phyloP scores from a whole-genome alignment of 306 rosid genomes.

The Lathyrus aphaca region DNA sequence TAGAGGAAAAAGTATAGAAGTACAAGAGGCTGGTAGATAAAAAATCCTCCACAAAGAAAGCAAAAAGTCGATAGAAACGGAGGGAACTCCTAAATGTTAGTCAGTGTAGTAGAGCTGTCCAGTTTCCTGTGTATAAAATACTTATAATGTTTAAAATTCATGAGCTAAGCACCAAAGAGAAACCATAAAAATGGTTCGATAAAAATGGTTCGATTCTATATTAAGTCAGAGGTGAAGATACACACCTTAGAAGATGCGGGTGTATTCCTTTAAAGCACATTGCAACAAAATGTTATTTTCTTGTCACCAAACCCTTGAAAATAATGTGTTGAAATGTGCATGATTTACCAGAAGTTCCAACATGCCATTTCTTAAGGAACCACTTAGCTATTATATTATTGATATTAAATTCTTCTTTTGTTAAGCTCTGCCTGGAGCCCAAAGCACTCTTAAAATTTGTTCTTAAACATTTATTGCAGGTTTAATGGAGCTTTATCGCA shows the following conservation, averaged over 20 bases:
- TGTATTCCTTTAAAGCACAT: background rate
- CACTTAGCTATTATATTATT: conserved; percentile 10
- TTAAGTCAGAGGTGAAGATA: conserved; percentile 4
- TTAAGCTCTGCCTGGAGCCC: conserved; percentile 14
- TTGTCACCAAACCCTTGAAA: conserved; percentile 27
- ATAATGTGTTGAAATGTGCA: background rate
- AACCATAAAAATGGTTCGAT: background rate
- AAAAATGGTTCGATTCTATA: background rate
- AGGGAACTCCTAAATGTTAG: background rate
- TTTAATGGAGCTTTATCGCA: conserved; percentile 89
- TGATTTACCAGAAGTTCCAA: background rate
- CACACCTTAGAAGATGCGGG: background rate
- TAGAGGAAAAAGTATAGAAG: background rate
- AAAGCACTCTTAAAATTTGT: conserved; percentile 24
- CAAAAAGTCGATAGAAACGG: background rate
- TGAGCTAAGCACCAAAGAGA: background rate
- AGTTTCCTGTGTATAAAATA: background rate
- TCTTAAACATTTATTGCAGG: conserved; percentile 58
- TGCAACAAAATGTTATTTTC: conserved; percentile 28
- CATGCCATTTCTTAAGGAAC: conserved; percentile 15
- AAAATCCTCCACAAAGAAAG: background rate
- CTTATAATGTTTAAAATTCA: background rate
- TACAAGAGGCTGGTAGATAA: conserved; percentile 1
- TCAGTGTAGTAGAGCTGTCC: background rate
- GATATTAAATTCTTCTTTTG: conserved; percentile 29